phyloP scores from a whole-genome alignment of 1,284 basidiomycete genomes.

The Moniliella sp. region DNA sequence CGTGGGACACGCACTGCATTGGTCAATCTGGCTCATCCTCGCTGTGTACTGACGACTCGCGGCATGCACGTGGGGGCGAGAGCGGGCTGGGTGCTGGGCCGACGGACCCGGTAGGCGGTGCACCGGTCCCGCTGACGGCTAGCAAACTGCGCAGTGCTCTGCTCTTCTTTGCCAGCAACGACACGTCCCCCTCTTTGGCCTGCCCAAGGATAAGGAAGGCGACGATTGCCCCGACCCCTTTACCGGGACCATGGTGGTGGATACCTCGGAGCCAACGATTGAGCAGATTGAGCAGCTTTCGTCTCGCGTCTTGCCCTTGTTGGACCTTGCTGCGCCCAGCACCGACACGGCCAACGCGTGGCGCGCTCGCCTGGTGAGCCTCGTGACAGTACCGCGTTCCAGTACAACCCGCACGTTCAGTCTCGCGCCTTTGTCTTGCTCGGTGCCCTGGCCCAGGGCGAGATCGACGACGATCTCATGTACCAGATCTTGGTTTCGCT shows the following conservation, averaged over 20 bases:
- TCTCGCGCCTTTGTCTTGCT: slow-evolving; percentile 68
- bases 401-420: slow-evolving; percentile 69
- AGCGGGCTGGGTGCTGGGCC: slow-evolving; percentile 6
- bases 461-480: slow-evolving; percentile 58
- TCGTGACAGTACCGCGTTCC: slow-evolving; percentile 83
- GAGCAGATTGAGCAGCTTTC: slow-evolving; percentile 18
- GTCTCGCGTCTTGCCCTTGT: slow-evolving; percentile 15
- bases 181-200: slow-evolving; percentile 17
- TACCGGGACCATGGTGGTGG: slow-evolving; percentile 8
- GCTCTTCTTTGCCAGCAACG: slow-evolving; percentile 12
- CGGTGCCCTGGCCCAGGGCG: slow-evolving; percentile 49
- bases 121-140: slow-evolving; percentile 2
- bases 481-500: slow-evolving; percentile 67
- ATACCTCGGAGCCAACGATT: slow-evolving; percentile 17
- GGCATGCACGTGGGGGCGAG: slow-evolving; percentile 10
- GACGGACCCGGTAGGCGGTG: too few species aligned
- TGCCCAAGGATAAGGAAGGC: slow-evolving; percentile 7
- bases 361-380: slow-evolving; percentile 75
- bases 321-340: slow-evolving; percentile 18
- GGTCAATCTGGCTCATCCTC: slow-evolving; percentile 28
- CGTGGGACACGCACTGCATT: slow-evolving; percentile 18
- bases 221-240: too few species aligned
- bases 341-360: slow-evolving; percentile 63
- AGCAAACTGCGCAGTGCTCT: slow-evolving; percentile 13
- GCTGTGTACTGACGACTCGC: slow-evolving; percentile 25